A percentile compares a stretch with the other conserved stretches of the same genome.
These are phyloP conservation scores for Elaeis guineensis DNA, from an alignment of 176 grass and related monocot species.

Conservation along the genomic window DNA sequence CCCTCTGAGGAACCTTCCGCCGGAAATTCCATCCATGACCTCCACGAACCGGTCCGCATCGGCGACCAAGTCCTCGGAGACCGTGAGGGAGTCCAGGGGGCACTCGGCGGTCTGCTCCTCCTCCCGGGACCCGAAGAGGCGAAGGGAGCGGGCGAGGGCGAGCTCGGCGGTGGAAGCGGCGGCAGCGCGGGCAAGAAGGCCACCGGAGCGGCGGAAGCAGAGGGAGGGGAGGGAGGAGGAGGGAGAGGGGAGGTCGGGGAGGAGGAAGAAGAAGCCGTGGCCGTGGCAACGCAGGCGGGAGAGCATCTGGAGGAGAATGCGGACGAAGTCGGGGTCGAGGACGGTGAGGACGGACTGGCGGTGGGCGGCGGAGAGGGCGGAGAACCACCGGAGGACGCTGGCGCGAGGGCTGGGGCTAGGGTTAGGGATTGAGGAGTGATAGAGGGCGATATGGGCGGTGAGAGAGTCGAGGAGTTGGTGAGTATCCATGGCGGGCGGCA, in stretches of 20 bases:
- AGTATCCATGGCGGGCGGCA: slow-evolving; percentile 8
- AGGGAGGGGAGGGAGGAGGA: slow-evolving; percentile 32
- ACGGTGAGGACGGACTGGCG: slow-evolving; percentile 47
- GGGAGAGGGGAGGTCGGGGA: slow-evolving; percentile 33
- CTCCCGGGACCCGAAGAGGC: slow-evolving; percentile 57
- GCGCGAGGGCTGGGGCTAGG: slow-evolving; percentile 36
- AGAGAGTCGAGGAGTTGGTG: slow-evolving; percentile 67
- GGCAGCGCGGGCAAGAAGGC: slow-evolving; percentile 58
- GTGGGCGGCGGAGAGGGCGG: slow-evolving; percentile 37
- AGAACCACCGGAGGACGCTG: slow-evolving; percentile 78
- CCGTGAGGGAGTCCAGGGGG: slow-evolving; percentile 42
- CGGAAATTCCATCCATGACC: slow-evolving; percentile 75
- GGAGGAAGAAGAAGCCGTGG: slow-evolving; percentile 84
- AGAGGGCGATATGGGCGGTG: slow-evolving; percentile 87
- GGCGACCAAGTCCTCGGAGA: slow-evolving; percentile 52
- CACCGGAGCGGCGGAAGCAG: slow-evolving; percentile 71
- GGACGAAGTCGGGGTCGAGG: slow-evolving; percentile 26
- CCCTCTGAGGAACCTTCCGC: slow-evolving; percentile 57
- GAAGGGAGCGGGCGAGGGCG: slow-evolving; percentile 23
- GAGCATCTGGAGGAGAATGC: slow-evolving; percentile 54
- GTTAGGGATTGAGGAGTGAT: slow-evolving; percentile 37
- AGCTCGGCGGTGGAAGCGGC: slow-evolving; percentile 26
- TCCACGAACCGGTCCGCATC: slow-evolving; percentile 63
- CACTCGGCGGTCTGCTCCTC: neutral
- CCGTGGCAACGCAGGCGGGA: slow-evolving; percentile 54